Evolutionary conservation across 2,329 filamentous ascomycete species (phyloP), one percentile per base, ranked within the genome.

Genomic region (Penicillium fuscoglaucum): DNA sequence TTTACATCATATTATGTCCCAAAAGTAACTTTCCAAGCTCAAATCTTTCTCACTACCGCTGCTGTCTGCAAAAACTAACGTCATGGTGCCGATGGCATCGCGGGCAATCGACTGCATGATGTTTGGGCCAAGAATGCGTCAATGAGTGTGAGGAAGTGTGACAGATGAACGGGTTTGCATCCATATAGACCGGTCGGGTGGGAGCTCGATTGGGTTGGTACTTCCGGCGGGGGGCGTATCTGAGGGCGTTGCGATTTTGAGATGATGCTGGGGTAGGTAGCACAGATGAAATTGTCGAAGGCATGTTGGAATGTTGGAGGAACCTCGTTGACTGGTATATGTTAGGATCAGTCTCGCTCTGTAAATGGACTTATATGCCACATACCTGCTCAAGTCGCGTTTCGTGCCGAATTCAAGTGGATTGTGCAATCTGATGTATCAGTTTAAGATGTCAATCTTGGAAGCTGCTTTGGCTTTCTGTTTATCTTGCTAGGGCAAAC

Each of bases 161-260:
- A 26, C 52, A 58, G 19, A 68, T 64, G 13, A 64, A 58, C n/a
- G 66, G 66, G 45, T 68, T 68, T 28, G 37, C n/a, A 10, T 63
- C 53, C 37, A 58, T 66, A 39, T 68, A 68, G 49, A 59, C 61
- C 13, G 66, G 63, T 33, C 63, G 58, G 4, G 41, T 21, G 6
- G 35, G 15, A 12, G 58, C 26, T 31, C 55, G 41, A 35, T 31
- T 51, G 51, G 55, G 53, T 58, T 52, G 65, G 60, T 52, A 57
- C 19, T 39, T 33, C n/a, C 39, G 26, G 40, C 21, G 52, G 5
- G 49, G 13, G 6, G 45, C 39, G 52, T 49, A 59, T 46, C 57
- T 61, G 33, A 40, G 57, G 21, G 26, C 52, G 0, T 29, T 24
- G 35, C 17, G 49, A 15, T 7, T 45, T n/a, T 47, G 26, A 15